Base-by-base conservation (phyloP, 1,284 basidiomycete genomes). In the Golubevia pallescens region DNA sequence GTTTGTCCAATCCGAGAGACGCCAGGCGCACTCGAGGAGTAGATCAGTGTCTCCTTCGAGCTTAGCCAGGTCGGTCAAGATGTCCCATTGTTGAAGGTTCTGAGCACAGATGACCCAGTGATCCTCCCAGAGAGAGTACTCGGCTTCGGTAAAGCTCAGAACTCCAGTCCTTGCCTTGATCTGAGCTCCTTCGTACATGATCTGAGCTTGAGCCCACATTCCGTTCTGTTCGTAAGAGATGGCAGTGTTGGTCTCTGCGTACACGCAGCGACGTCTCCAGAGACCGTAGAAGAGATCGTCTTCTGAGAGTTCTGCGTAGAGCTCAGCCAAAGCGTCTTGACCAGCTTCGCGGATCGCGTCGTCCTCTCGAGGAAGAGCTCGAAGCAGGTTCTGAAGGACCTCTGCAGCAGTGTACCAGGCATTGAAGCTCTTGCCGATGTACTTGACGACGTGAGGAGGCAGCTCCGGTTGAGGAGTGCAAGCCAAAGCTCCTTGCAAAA, bases 41-140 rank as follows among this genome's bases (percentile, higher is more conserved):
- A 99, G 88, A 81, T 99, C 97, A 66, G 94, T 90, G 84, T 99
- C 97, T 60, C 91, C 91, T 86, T 99, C 97, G 62, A 89, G 91
- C 73, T 92, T 92, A 1, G 95, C 95, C n/a, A 99, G 89, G 38
- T 74, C 73, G 10, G 80, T 79, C 16, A 99, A 89, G 51, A 93
- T 90, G 68, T 99, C 97, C 97, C 97, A 99, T 79, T 98, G 80
- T 85, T 99, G 97, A 24, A 99, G 88, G 87, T 99, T 99, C 86
- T 97, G 93, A 0, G 95, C 93, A 2, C 95, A 91, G 16, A 97
- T 88, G 69, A 99, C 93, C 97, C 97, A 99, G 86, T 99, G 97
- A 84, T 99, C 97, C 86, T 99, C 97, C 97, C 97, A 99, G 19
- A 99, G 88, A 78, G 93, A 94, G 86, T 97, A 99, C 86, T 99